phyloP scores from a whole-genome alignment of 139 green algal genomes.

The Closterium sp. region DNA sequence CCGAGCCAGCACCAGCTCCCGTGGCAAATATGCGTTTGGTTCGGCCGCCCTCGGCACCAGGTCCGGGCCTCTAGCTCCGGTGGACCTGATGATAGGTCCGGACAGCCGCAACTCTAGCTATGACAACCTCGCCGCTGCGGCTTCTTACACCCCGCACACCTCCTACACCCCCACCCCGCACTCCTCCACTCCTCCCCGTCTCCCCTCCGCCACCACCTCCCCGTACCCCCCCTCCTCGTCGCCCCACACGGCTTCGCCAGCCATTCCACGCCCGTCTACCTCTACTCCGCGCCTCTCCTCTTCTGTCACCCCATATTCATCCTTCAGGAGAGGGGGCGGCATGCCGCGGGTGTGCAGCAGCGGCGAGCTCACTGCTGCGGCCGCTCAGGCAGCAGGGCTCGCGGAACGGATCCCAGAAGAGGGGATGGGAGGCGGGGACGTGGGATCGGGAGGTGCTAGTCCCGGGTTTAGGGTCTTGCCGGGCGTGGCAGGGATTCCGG shows the following conservation, averaged over 20 bases:
- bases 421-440: neutral
- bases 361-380: neutral
- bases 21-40: neutral
- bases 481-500: neutral
- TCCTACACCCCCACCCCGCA: neutral
- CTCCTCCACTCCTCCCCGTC: neutral
- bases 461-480: neutral
- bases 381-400: neutral
- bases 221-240: neutral
- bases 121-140: conserved; percentile 2
- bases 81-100: neutral
- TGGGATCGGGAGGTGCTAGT: neutral
- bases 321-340: neutral
- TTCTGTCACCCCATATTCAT: neutral
- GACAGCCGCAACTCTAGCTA: conserved; percentile 26
- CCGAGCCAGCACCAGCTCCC: neutral
- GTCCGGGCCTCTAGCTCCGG: neutral
- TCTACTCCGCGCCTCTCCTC: neutral
- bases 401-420: neutral
- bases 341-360: neutral
- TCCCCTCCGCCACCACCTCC: neutral
- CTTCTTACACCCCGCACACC: neutral
- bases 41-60: neutral
- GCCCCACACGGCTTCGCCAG: neutral
- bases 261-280: neutral